These are phyloP conservation scores for Ensete ventricosum DNA, from an alignment of 176 grass and related monocot genomes.

Conservation along the genomic window DNA sequence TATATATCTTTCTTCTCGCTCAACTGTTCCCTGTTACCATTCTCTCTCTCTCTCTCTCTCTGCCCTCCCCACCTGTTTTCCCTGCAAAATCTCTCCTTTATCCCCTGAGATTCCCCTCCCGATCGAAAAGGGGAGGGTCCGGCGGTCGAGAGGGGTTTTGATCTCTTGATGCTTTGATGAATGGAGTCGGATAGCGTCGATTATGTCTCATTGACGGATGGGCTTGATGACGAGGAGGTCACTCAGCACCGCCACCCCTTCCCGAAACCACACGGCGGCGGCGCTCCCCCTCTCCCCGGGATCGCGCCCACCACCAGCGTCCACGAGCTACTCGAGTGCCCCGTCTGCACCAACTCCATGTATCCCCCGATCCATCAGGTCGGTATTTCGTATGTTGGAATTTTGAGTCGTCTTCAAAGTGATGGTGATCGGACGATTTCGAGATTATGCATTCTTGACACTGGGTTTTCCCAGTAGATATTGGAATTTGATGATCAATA, in stretches of 20 bases:
- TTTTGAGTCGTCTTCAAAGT: background rate
- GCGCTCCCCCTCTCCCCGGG: background rate
- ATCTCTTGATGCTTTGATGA: background rate
- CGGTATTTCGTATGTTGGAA: background rate
- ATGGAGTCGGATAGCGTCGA: slow-evolving; percentile 4
- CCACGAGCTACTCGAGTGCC: slow-evolving; percentile 22
- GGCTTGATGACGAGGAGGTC: background rate
- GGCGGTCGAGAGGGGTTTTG: background rate
- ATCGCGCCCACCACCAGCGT: slow-evolving; percentile 6
- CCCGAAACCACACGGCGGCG: background rate
- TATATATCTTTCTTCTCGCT: too few species aligned
- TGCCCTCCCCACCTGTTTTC: background rate
- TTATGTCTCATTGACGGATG: background rate
- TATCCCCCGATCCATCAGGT: slow-evolving; percentile 23
- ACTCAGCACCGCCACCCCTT: background rate
- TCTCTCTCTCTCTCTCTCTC: background rate
- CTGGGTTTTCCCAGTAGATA: too few species aligned
- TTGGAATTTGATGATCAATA: too few species aligned
- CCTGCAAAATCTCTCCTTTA: background rate
- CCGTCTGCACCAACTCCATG: slow-evolving; percentile 22
- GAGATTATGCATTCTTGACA: background rate
- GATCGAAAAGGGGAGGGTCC: too few species aligned
- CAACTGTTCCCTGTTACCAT: background rate
- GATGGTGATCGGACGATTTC: background rate
- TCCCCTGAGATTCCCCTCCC: background rate